Evolutionary conservation across 805 yeast genomes (phyloP), one percentile per base, ranked within the genome.

Genomic region (Barnettozyma populi): DNA sequence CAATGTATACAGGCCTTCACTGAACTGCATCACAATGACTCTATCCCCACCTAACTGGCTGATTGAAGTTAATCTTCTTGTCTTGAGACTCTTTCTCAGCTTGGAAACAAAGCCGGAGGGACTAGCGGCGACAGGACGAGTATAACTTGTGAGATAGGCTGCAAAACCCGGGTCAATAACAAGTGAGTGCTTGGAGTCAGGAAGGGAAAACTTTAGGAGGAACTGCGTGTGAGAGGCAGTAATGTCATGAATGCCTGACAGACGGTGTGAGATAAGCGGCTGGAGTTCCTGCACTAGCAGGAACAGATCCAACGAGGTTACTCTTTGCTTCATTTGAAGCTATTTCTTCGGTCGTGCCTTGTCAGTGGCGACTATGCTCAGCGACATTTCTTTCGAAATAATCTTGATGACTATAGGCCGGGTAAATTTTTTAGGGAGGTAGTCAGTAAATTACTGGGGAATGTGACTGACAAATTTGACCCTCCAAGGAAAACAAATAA

Each of bases 51-150:
- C 84, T 5, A 92, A 78, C 55, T 90, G 95, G 53, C 75, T 78
- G 39, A 92, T 68, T 34, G 77, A 76, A 1, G 94, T 78, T 39
- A 92, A 70, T 50, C 97, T 72, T 63, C 90, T 79, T 0, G 92
- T 77, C 57, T 87, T 87, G 61, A 92, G 71, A 61, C 87, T 95
- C 61, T 90, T 90, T 57, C 99, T 77, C 48, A 92, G 68, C 62
- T 92, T 92, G 23, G 85, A 74, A 8, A 86, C 95, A 65, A 92
- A 92, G 37, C 83, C 83, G 5, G 96, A 81, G 0, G 98, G 98
- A 11, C 82, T 73, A 19, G 82, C 86, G 9, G 90, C 84, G 0
- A 86, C 80, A 5, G 89, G 86, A 57, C 97, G 76, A 42, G 86
- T 87, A 59, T 79, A 92, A 19, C 82, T 86, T 0, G 97, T 86